Conservation (phyloP, 164 flowering plant species). For the Berberis thunbergii region DNA sequence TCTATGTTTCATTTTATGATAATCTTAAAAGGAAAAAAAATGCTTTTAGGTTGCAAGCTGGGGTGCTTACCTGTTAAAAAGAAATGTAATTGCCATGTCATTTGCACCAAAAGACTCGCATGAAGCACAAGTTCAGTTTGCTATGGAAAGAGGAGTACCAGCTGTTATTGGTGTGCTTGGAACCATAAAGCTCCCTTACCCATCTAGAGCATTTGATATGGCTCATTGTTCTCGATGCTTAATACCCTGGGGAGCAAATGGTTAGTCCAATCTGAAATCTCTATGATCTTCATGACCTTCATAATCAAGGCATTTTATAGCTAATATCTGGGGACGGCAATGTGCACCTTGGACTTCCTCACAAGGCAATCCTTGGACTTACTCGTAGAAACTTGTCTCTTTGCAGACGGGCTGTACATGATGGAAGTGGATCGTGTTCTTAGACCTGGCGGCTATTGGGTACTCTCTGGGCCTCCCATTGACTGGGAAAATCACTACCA, state of each 20-base stretch:
- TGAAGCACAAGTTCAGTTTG: constrained; percentile 91
- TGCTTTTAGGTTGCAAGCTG: constrained; percentile 78
- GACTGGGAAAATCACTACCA: constrained; percentile 64
- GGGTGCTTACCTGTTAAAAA: constrained; percentile 81
- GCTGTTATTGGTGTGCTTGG: constrained; percentile 93
- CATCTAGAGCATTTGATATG: constrained; percentile 86
- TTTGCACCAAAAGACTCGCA: constrained; percentile 93
- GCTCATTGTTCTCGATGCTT: constrained; percentile 94
- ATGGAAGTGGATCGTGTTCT: constrained; percentile 93
- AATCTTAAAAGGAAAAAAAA: not conserved
- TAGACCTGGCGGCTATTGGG: constrained; percentile 96
- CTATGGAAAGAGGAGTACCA: constrained; percentile 92
- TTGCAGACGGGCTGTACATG: constrained; percentile 73
- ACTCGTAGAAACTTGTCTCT: constrained; percentile 8
- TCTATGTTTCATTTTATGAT: not conserved
- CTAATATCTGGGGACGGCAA: not conserved
- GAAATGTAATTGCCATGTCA: constrained; percentile 88
- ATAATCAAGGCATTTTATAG: not conserved
- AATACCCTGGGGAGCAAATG: constrained; percentile 84
- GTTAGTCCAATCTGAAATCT: constrained; percentile 26
- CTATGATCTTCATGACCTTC: not conserved
- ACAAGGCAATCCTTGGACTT: not conserved
- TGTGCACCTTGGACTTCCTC: not conserved
- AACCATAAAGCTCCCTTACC: constrained; percentile 77
- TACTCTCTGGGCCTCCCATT: constrained; percentile 90